Percentiles rank a stretch among this genome's conserved stretches.
phyloP scores from a whole-genome alignment of 306 rosid genomes.

The Cicer yamashitae region DNA sequence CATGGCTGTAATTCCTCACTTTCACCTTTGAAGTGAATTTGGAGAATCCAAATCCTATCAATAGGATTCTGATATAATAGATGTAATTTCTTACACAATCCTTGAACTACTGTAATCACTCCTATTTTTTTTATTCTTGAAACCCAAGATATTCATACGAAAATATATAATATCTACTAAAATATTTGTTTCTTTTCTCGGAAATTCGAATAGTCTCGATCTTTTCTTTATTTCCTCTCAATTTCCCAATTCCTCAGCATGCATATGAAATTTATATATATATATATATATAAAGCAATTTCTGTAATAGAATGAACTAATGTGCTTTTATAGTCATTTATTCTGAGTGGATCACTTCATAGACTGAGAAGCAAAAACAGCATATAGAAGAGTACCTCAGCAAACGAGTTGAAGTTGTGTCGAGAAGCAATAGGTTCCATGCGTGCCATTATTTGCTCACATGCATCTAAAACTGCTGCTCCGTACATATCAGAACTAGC shows the following conservation, averaged over 20 bases:
- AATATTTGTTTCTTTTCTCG: not conserved
- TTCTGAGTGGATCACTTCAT: constrained; percentile 25
- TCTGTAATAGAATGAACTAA: constrained; percentile 28
- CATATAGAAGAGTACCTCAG: constrained; percentile 58
- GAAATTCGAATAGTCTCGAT: constrained; percentile 18
- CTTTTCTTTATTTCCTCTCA: constrained; percentile 33
- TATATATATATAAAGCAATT: constrained; percentile 8
- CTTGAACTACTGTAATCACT: not conserved
- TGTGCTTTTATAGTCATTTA: constrained; percentile 27
- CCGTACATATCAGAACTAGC: constrained; percentile 98
- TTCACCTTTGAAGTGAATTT: not conserved
- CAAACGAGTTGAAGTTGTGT: constrained; percentile 68
- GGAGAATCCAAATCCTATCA: constrained; percentile 3
- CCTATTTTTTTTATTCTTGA: constrained; percentile 3
- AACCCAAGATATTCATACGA: constrained; percentile 28
- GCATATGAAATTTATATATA: not conserved
- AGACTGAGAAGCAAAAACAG: constrained; percentile 33
- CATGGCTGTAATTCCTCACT: constrained; percentile 1
- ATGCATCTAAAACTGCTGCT: constrained; percentile 95
- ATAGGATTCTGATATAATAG: constrained; percentile 27
- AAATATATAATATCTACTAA: constrained; percentile 12
- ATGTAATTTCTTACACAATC: constrained; percentile 17
- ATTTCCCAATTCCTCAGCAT: constrained; percentile 25
- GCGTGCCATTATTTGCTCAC: constrained; percentile 83
- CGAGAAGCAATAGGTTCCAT: constrained; percentile 84